phyloP scores from a whole-genome alignment of 768 basidiomycete genomes.

The Paxillus rubicundulus region DNA sequence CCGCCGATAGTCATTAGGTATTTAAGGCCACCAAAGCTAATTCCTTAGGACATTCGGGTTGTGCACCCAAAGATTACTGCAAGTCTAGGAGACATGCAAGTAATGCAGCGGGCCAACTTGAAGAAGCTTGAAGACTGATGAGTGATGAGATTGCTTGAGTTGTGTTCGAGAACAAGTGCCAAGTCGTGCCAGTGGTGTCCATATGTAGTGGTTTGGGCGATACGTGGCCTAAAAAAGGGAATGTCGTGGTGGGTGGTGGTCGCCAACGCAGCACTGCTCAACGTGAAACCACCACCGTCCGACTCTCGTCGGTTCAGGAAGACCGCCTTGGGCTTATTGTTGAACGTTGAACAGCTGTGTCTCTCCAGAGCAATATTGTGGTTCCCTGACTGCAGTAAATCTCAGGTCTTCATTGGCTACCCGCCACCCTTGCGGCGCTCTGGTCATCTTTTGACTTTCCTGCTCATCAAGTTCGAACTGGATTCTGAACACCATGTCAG shows the following conservation, averaged over 20 bases:
- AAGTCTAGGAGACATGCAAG: too few relatives aligned
- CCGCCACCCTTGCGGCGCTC: slow-evolving; percentile 7
- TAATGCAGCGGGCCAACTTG: too few relatives aligned
- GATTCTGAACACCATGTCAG: slow-evolving; percentile 49
- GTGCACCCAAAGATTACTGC: background rate
- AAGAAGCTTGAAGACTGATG: background rate
- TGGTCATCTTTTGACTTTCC: background rate
- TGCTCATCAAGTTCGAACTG: slow-evolving; percentile 30
- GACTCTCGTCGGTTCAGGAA: slow-evolving; percentile 1
- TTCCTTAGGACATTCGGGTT: background rate
- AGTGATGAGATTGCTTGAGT: background rate
- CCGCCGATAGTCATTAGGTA: background rate
- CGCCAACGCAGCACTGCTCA: slow-evolving; percentile 32
- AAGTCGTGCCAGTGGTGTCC: background rate
- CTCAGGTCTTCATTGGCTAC: slow-evolving; percentile 11
- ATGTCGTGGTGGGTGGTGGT: slow-evolving; percentile 25
- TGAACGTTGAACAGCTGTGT: background rate
- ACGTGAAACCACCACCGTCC: slow-evolving; percentile 18
- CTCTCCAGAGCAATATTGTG: background rate
- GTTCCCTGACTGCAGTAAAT: background rate
- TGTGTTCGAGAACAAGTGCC: background rate
- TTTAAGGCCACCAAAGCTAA: background rate
- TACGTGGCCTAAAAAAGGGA: slow-evolving; percentile 19
- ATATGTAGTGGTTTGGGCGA: background rate
- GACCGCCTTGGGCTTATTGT: background rate